A percentile compares a stretch with the other conserved stretches of the same genome.
Conservation (phyloP, 2,329 filamentous ascomycete species). For the Trichophyton rubrum region DNA sequence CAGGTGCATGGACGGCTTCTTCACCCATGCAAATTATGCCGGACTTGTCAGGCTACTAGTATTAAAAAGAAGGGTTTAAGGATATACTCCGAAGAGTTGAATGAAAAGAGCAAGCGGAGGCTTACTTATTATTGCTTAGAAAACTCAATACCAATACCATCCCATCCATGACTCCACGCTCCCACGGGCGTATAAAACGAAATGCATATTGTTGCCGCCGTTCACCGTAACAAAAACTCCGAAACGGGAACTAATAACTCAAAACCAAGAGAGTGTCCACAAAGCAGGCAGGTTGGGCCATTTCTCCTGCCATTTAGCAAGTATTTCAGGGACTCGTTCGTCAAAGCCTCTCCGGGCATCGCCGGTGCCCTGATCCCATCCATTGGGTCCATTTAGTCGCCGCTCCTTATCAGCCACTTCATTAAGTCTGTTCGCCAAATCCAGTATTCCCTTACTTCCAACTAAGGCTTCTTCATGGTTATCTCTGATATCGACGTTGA, state of each 20-base stretch:
- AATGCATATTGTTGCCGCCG: background rate
- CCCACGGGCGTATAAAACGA: background rate
- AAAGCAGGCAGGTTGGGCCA: conserved; percentile 85
- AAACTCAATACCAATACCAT: background rate
- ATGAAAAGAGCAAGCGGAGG: background rate
- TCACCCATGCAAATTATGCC: background rate
- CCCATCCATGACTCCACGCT: conserved; percentile 3
- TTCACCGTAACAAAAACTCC: background rate
- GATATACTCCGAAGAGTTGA: background rate
- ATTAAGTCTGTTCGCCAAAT: conserved; percentile 77
- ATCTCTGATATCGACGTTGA: conserved; percentile 97
- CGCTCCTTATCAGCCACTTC: conserved; percentile 66
- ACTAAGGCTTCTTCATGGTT: conserved; percentile 94
- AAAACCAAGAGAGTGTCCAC: conserved; percentile 96
- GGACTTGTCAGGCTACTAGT: too few species aligned
- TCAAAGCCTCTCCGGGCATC: conserved; percentile 68
- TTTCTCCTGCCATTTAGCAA: conserved; percentile 85
- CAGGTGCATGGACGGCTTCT: background rate
- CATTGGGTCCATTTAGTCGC: conserved; percentile 47
- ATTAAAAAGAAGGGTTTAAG: background rate
- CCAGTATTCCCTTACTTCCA: conserved; percentile 81
- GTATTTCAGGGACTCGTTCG: conserved; percentile 79
- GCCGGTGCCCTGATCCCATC: conserved; percentile 58
- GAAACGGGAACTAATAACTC: conserved; percentile 17
- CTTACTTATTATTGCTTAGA: background rate